Percentiles rank a stretch among this genome's conserved stretches.
These are phyloP conservation scores for Wallacemonas rigidus DNA, from an alignment of 208 protist genomes.

Conservation along the genomic window DNA sequence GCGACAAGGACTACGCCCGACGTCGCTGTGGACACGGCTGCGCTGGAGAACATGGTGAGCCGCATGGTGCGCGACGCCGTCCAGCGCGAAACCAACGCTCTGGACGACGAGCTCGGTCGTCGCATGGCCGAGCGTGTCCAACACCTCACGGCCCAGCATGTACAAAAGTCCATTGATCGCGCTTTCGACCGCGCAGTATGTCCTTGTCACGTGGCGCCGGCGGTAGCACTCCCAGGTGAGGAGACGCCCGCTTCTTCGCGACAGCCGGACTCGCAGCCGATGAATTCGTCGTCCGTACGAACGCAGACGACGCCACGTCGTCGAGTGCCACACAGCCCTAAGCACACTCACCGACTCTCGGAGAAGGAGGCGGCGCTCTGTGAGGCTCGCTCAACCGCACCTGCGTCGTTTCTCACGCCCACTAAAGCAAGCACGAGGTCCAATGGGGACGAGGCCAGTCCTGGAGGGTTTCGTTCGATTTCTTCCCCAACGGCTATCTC, in stretches of 20 bases:
- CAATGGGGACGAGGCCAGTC: neutral
- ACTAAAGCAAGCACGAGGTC: neutral
- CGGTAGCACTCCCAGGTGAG: too few relatives aligned
- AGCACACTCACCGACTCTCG: too few relatives aligned
- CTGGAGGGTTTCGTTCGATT: neutral
- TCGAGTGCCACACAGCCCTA: too few relatives aligned
- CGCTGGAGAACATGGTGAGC: slow-evolving; percentile 2
- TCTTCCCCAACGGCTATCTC: neutral
- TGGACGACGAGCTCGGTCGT: slow-evolving; percentile 34
- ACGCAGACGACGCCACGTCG: too few relatives aligned
- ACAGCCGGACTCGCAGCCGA: too few relatives aligned
- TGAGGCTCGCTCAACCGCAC: too few relatives aligned
- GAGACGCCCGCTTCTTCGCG: too few relatives aligned
- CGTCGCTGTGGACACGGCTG: neutral
- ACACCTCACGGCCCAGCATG: slow-evolving; percentile 35
- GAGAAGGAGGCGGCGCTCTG: too few relatives aligned
- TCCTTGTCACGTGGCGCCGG: neutral
- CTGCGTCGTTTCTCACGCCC: neutral
- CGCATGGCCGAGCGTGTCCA: slow-evolving; percentile 35
- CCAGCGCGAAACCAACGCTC: slow-evolving; percentile 18
- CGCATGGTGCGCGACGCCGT: slow-evolving; percentile 14
- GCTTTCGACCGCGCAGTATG: slow-evolving; percentile 25
- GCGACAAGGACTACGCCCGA: neutral
- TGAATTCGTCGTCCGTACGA: too few relatives aligned
- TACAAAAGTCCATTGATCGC: slow-evolving; percentile 35